Conservation (phyloP, 1,139 yeast species). For the Cylindricascospora bacillispora region DNA sequence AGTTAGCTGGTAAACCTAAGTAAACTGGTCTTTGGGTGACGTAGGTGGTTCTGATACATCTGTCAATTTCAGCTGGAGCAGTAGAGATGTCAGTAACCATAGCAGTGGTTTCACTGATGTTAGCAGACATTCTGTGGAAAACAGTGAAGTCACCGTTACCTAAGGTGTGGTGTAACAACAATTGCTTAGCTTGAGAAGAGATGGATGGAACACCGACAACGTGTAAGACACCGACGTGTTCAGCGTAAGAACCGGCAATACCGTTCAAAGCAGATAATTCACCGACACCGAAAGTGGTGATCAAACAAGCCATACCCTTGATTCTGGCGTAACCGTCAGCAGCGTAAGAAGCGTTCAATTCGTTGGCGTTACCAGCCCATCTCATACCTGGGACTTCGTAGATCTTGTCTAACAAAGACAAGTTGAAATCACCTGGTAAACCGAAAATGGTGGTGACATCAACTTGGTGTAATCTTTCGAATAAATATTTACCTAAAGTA, state of each 20-base stretch:
- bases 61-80: slow-evolving; percentile 62
- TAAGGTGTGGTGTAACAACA: slow-evolving; percentile 51
- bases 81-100: slow-evolving; percentile 46
- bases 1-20: slow-evolving; percentile 71
- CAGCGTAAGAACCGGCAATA: slow-evolving; percentile 71
- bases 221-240: slow-evolving; percentile 65
- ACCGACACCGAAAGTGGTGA: slow-evolving; percentile 77
- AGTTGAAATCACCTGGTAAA: slow-evolving; percentile 60
- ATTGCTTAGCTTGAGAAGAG: slow-evolving; percentile 52
- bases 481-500: slow-evolving; percentile 48
- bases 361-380: slow-evolving; percentile 67
- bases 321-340: slow-evolving; percentile 63
- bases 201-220: slow-evolving; percentile 67
- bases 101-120: slow-evolving; percentile 54
- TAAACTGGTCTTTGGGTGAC: slow-evolving; percentile 72
- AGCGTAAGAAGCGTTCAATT: slow-evolving; percentile 59
- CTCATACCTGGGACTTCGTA: slow-evolving; percentile 45
- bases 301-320: slow-evolving; percentile 45
- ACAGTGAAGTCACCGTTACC: slow-evolving; percentile 81
- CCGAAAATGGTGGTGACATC: slow-evolving; percentile 50
- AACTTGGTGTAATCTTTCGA: slow-evolving; percentile 42
- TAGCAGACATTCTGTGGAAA: slow-evolving; percentile 60
- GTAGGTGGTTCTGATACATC: slow-evolving; percentile 61
- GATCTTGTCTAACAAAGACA: slow-evolving; percentile 48
- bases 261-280: slow-evolving; percentile 81